Evolutionary conservation across 176 grass and related monocot species (phyloP), one percentile per base, ranked within the genome.

Genomic region (Cenchrus purpureus): DNA sequence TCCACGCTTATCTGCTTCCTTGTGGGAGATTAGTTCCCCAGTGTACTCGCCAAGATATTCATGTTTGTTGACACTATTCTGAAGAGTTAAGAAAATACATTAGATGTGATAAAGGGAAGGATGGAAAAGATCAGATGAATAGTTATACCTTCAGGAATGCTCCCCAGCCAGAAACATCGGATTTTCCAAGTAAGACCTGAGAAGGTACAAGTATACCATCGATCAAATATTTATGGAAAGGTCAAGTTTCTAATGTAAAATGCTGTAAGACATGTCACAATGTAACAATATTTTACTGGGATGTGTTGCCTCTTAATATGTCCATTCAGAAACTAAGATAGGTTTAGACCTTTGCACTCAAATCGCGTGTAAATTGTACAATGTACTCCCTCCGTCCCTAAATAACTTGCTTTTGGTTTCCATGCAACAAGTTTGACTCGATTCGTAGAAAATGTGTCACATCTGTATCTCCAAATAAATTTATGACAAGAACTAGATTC

Each of bases 21-120:
- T 84, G 69, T 98, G 96, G 67, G 96, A 95, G 57, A 98, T 95
- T 74, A 98, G 86, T 84, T 98, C 96, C 81, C 96, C 96, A 46
- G 96, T 98, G 78, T 98, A 98, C 86, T 95, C 96, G 1, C 96
- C 96, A 61, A 98, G 93, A 76, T 98, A 98, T 75, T 95, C 96
- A 90, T 98, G 93, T 87, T 98, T 98, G 72, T 81, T 76, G 62
- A 98, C 96, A 81, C 83, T 82, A 94, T 95, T 98, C 96, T 95
- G 89, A 80, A 88, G 65, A 83, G 63, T 62, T 12, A 83, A 74
- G 40, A 77, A 74, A 75, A 56, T 58, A 85, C 13, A 50, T 71
- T 66, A 50, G 77, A 82, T 20, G 53, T 56, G n/a, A 51, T 55
- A 34, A 61, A 82, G 19, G 66, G 10, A 67, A 40, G 48, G 14